Percentiles rank a stretch among this genome's conserved stretches.
These are phyloP conservation scores for Myriosclerotinia scirpicola DNA, from an alignment of 2,329 filamentous ascomycete species.

Conservation along the genomic window DNA sequence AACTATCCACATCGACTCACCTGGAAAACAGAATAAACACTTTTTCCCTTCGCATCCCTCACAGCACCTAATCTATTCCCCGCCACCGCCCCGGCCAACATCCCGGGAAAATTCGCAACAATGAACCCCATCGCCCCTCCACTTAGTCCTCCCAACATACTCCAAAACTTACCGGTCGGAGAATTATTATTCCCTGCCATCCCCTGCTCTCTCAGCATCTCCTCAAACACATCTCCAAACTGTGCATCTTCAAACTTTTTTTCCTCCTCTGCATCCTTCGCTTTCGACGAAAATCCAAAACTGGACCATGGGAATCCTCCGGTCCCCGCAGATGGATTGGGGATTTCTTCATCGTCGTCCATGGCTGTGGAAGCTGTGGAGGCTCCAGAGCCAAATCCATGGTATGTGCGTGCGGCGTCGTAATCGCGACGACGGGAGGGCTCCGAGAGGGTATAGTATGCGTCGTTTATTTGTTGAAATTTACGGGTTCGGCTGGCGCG, in stretches of 20 bases:
- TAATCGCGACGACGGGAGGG: constrained; percentile 75
- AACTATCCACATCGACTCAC: background rate
- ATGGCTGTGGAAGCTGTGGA: constrained; percentile 47
- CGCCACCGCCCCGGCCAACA: constrained; percentile 85
- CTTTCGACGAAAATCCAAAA: constrained; percentile 55
- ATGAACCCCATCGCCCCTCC: constrained; percentile 94
- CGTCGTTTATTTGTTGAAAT: constrained; percentile 91
- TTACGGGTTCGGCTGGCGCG: constrained; percentile 77
- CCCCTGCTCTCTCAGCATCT: constrained; percentile 85
- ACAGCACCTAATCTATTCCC: constrained; percentile 90
- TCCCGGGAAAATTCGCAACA: constrained; percentile 84
- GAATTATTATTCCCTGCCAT: constrained; percentile 69
- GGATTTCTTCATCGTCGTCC: constrained; percentile 46
- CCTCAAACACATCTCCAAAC: constrained; percentile 84
- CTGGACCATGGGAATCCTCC: constrained; percentile 70
- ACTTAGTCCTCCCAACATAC: constrained; percentile 77
- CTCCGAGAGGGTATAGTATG: constrained; percentile 90
- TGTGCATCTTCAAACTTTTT: constrained; percentile 70
- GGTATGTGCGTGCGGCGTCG: constrained; percentile 68
- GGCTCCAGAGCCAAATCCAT: constrained; percentile 47
- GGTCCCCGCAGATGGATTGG: constrained; percentile 43
- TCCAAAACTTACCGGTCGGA: constrained; percentile 78
- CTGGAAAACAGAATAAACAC: constrained; percentile 78
- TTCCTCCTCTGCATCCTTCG: constrained; percentile 50
- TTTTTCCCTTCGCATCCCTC: constrained; percentile 88